These are phyloP conservation scores for Mycena haematopus DNA, from an alignment of 768 basidiomycete genomes.

Conservation along the genomic window DNA sequence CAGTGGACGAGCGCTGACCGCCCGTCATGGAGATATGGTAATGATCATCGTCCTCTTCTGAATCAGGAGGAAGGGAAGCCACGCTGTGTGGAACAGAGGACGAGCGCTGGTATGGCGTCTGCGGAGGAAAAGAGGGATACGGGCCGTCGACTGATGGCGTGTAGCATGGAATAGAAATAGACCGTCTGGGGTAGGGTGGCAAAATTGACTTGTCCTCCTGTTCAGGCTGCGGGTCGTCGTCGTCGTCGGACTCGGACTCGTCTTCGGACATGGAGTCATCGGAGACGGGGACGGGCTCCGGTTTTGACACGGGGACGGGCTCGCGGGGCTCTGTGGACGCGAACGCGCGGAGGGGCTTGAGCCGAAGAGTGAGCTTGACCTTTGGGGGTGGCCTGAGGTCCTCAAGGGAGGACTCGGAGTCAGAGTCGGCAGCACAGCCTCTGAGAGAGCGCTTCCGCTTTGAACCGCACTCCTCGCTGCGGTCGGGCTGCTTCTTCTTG, in stretches of 20 bases:
- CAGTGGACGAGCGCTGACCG: conserved; percentile 40
- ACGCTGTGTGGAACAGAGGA: conserved; percentile 62
- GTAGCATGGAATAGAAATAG: conserved; percentile 63
- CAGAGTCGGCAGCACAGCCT: conserved; percentile 41
- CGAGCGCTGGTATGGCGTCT: conserved; percentile 53
- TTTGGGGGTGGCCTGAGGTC: conserved; percentile 59
- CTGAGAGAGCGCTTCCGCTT: conserved; percentile 54
- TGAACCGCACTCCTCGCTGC: conserved; percentile 33
- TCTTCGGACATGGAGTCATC: conserved; percentile 30
- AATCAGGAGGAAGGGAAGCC: conserved; percentile 77
- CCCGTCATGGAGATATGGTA: conserved; percentile 52
- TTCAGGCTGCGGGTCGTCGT: conserved; percentile 32
- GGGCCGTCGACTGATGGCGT: conserved; percentile 52
- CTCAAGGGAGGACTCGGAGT: conserved; percentile 46
- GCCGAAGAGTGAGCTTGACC: conserved; percentile 72
- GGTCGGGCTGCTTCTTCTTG: conserved; percentile 37
- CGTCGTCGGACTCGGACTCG: conserved; percentile 35
- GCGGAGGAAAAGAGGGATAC: conserved; percentile 39
- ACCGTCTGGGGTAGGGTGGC: conserved; percentile 62
- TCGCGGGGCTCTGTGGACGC: conserved; percentile 16
- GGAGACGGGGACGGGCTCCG: conserved; percentile 45
- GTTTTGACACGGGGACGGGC: conserved; percentile 32
- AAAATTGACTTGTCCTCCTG: conserved; percentile 51
- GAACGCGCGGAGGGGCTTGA: conserved; percentile 52
- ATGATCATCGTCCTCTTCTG: conserved; percentile 66